These are phyloP conservation scores for Trichomonas tenax DNA, from an alignment of 208 protist genomes.

Conservation along the genomic window DNA sequence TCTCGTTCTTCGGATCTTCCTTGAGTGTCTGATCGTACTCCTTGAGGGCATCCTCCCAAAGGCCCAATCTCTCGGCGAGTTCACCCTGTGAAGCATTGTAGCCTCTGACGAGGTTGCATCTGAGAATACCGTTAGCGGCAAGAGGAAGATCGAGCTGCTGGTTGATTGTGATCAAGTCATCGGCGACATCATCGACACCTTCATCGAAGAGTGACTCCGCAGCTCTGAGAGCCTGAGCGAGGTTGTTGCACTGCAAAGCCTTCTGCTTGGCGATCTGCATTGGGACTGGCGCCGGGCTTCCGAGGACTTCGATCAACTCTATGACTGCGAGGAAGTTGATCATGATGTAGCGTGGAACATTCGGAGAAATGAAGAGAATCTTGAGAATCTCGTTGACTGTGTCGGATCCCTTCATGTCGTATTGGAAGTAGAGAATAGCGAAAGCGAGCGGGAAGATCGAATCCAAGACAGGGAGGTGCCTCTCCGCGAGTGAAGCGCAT, in stretches of 20 bases:
- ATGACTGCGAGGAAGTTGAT: background rate
- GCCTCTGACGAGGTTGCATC: background rate
- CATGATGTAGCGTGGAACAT: background rate
- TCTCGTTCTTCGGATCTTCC: background rate
- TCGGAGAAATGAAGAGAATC: background rate
- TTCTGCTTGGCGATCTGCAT: no score
- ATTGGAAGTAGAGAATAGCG: background rate
- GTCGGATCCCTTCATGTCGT: background rate
- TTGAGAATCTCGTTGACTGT: background rate
- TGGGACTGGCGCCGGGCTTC: background rate
- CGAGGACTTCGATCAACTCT: background rate
- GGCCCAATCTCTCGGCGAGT: background rate
- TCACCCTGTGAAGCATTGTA: background rate
- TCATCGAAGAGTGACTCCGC: background rate
- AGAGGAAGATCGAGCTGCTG: background rate
- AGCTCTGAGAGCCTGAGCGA: background rate
- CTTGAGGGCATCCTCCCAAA: constrained; percentile 1
- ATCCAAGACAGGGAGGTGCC: background rate
- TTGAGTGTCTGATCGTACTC: background rate
- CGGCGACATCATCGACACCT: background rate
- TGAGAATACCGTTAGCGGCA: background rate
- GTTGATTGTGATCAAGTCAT: background rate
- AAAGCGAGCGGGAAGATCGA: background rate
- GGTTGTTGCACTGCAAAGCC: background rate
- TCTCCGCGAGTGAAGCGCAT: background rate